These are phyloP conservation scores for Cercospora berteroae DNA, from an alignment of 2,329 filamentous ascomycete genomes.

Conservation along the genomic window DNA sequence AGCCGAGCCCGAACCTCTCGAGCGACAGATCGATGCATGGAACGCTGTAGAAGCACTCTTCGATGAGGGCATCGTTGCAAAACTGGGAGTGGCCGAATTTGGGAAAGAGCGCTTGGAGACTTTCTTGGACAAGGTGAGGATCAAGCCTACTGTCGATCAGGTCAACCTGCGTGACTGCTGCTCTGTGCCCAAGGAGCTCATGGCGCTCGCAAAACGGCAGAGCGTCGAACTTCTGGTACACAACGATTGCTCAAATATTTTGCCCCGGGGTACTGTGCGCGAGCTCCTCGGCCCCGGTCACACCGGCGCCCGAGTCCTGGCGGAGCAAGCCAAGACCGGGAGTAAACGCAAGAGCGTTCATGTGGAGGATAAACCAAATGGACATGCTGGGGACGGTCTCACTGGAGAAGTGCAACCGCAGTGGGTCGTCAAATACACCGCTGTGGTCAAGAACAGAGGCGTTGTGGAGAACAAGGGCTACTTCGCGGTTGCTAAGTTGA, in stretches of 20 bases:
- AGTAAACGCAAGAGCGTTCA: slow-evolving; percentile 45
- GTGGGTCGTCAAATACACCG: slow-evolving; percentile 97
- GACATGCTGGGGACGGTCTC: slow-evolving; percentile 64
- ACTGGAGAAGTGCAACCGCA: slow-evolving; percentile 77
- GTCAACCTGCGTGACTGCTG: slow-evolving; percentile 97
- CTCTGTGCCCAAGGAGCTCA: slow-evolving; percentile 84
- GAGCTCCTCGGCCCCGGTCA: slow-evolving; percentile 75
- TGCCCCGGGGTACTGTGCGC: slow-evolving; percentile 79
- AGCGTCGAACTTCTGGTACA: slow-evolving; percentile 88
- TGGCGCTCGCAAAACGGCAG: slow-evolving; percentile 77
- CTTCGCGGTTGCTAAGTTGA: slow-evolving; percentile 73
- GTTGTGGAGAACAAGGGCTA: slow-evolving; percentile 99
- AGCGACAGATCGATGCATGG: slow-evolving; percentile 66
- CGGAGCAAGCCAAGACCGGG: slow-evolving; percentile 46
- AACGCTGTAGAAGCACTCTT: slow-evolving; percentile 70
- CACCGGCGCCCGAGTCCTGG: slow-evolving; percentile 72
- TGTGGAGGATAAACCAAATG: slow-evolving; percentile 45
- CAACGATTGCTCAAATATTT: slow-evolving; percentile 87
- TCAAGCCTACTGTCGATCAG: slow-evolving; percentile 83
- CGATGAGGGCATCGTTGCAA: slow-evolving; percentile 66
- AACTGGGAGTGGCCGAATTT: slow-evolving; percentile 86
- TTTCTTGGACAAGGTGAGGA: slow-evolving; percentile 68
- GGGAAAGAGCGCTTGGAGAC: slow-evolving; percentile 76
- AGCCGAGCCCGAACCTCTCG: slow-evolving; percentile 57
- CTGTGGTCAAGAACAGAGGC: slow-evolving; percentile 86